Evolutionary conservation across 1,139 yeast species (phyloP), one percentile per base, ranked within the genome.

Genomic region (Kodamaea sp.): DNA sequence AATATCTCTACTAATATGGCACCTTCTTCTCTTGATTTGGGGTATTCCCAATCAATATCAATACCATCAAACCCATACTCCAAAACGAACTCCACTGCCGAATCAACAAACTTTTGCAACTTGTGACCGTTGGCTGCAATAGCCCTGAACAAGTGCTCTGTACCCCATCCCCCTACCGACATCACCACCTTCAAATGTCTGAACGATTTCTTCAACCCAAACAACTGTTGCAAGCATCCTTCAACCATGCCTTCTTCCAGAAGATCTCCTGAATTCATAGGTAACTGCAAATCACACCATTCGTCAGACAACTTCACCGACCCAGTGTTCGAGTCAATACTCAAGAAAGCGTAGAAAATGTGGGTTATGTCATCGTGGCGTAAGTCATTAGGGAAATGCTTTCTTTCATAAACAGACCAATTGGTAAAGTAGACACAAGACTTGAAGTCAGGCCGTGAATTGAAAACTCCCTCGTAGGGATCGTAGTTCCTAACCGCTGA

Each of bases 41-140:
- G 96, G 47, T 83, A 90, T 56, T 92, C 98, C 97, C 97, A 92
- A 59, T 92, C 98, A 22, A 92, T 63, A 56, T 92, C 98, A 32
- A 92, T 66, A 0, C 98, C 97, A 55, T 92, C 97, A 50, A 92
- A 80, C 0, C 86, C 83, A 50, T 78, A 73, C 32, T 68, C 61
- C 3, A 59, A 44, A 50, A 87, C 66, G 21, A 76, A 57, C 0
- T 59, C 58, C 1, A 75, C 66, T 1, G 81, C 65, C 2, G 83
- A 66, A 1, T 51, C 39, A 3, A 80, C 76, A 57, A 90, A 88
- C 1, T 32, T 55, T 2, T 53, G 52, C 6, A 80, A 42, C 35
- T 65, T 73, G 1, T 35, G 38, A 0, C 56, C 49, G 29, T 67
- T 63, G 2, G 54, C 46, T 5, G 76, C 68, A 6, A 82, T 70